These are phyloP conservation scores for Hirschfeldia incana DNA, from an alignment of 345 rosid species.

Conservation along the genomic window DNA sequence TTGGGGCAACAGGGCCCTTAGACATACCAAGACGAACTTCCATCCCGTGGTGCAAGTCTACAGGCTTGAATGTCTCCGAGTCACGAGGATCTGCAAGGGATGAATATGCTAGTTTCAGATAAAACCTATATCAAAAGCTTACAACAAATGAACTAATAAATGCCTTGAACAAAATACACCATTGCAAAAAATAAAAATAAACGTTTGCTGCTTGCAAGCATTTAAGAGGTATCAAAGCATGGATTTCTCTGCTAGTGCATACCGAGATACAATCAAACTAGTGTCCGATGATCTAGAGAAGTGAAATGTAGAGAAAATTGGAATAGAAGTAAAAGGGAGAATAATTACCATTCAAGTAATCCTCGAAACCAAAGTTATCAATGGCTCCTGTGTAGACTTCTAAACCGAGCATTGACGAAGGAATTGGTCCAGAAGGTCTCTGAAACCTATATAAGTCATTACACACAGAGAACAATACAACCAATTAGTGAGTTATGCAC, in stretches of 20 bases:
- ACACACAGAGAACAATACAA: neutral
- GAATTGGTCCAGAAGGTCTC: constrained; percentile 80
- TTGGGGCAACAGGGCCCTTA: constrained; percentile 65
- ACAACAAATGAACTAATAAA: neutral
- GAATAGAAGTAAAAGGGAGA: neutral
- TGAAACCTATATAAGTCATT: constrained; percentile 54
- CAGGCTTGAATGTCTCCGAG: constrained; percentile 59
- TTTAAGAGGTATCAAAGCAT: neutral
- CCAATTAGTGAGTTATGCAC: no score
- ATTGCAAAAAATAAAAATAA: neutral
- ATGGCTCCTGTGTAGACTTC: constrained; percentile 74
- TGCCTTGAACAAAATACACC: neutral
- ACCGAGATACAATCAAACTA: neutral
- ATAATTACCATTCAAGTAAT: constrained; percentile 76
- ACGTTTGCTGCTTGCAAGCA: no score
- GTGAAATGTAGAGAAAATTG: neutral
- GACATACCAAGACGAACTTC: constrained; percentile 74
- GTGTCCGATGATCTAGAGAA: neutral
- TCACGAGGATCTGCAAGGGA: constrained; percentile 64
- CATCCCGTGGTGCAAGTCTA: constrained; percentile 72
- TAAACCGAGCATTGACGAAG: constrained; percentile 88
- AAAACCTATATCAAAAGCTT: neutral
- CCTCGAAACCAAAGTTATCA: constrained; percentile 84
- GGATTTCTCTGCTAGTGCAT: neutral
- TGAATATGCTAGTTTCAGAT: neutral